Conservation (phyloP, 1,284 basidiomycete genomes). For the Butyriboletus appendiculatus region DNA sequence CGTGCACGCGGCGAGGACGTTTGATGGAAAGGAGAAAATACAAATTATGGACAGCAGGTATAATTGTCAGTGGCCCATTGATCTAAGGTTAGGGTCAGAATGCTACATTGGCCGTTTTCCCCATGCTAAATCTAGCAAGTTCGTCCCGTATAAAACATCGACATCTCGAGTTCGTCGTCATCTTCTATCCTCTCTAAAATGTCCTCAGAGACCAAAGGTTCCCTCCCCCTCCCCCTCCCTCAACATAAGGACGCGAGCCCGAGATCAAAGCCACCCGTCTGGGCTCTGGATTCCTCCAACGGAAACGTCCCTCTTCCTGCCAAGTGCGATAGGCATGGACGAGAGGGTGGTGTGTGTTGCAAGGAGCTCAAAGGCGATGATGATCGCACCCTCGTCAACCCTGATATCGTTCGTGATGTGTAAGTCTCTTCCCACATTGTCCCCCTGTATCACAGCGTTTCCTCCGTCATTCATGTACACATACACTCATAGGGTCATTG, state of each 20-base stretch:
- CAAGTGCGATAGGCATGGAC: constrained; percentile 60
- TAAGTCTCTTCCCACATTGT: constrained; percentile 39
- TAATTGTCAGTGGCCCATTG: background rate
- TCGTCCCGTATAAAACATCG: constrained; percentile 17
- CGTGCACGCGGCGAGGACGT: background rate
- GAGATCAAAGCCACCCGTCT: constrained; percentile 52
- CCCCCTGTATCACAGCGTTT: background rate
- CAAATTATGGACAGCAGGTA: background rate
- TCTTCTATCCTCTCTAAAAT: constrained; percentile 12
- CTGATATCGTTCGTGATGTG: constrained; percentile 85
- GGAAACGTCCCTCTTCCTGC: constrained; percentile 47
- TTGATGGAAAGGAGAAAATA: background rate
- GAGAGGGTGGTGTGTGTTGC: constrained; percentile 72
- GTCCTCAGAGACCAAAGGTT: constrained; percentile 17
- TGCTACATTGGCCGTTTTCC: background rate
- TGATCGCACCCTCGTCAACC: constrained; percentile 78
- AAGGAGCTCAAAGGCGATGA: constrained; percentile 79
- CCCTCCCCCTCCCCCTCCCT: constrained; percentile 20
- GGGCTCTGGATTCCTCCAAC: constrained; percentile 53
- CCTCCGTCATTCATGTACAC: constrained; percentile 6
- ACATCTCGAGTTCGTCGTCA: background rate
- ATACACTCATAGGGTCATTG: constrained; percentile 70
- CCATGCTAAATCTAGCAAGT: background rate
- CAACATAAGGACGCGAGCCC: constrained; percentile 2
- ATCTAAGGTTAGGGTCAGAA: constrained; percentile 17